Conservation (phyloP, 1,284 basidiomycete species). For the Ustilago nuda region DNA sequence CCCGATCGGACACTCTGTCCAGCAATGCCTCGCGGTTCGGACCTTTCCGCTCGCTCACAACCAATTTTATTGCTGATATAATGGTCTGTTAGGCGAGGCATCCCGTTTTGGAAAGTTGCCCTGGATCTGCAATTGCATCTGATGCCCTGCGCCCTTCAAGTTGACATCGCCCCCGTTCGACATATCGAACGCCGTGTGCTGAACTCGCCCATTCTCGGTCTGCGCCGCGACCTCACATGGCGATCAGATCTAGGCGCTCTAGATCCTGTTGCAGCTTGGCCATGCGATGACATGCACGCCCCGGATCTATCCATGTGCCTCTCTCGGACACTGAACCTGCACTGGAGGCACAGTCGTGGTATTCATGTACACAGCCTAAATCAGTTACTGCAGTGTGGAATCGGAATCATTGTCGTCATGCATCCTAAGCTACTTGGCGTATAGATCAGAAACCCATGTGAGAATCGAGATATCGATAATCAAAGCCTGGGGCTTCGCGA, state of each 20-base stretch:
- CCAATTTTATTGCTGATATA: background rate
- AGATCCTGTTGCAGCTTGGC: background rate
- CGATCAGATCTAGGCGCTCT: background rate
- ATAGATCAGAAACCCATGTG: constrained; percentile 45
- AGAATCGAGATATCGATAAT: constrained; percentile 43
- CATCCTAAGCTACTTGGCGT: constrained; percentile 3
- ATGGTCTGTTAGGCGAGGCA: background rate
- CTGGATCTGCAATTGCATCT: background rate
- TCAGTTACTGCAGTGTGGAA: background rate
- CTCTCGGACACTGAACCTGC: background rate
- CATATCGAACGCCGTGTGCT: background rate
- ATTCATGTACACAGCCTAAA: background rate
- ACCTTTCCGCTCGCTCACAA: constrained; percentile 4
- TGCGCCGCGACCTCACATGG: background rate
- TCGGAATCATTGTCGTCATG: background rate
- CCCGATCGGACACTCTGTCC: background rate
- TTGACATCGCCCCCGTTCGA: background rate
- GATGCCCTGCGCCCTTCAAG: background rate
- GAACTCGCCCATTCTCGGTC: background rate
- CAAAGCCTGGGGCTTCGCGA: constrained; percentile 33
- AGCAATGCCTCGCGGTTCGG: background rate
- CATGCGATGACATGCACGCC: background rate
- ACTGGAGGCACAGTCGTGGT: background rate
- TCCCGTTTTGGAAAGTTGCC: background rate
- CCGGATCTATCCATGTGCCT: constrained; percentile 5